phyloP scores from a whole-genome alignment of 2,329 filamentous ascomycete species.

The Mollisia scopiformis region DNA sequence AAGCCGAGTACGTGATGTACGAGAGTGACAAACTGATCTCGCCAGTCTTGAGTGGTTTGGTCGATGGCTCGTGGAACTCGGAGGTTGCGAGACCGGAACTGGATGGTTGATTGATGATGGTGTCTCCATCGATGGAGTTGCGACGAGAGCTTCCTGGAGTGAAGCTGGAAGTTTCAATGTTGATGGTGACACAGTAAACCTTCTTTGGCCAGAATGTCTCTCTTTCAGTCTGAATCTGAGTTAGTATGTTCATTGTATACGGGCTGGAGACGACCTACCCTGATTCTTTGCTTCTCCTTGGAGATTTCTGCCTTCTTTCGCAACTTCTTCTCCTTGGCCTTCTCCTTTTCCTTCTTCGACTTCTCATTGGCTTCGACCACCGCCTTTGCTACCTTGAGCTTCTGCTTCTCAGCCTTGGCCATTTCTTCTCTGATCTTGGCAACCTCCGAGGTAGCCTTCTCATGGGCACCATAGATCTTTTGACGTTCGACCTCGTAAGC shows the following conservation, averaged over 20 bases:
- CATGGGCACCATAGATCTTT: slow-evolving; percentile 44
- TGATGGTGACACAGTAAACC: slow-evolving; percentile 53
- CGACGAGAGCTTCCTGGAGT: slow-evolving; percentile 52
- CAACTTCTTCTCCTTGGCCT: slow-evolving; percentile 39
- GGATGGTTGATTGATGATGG: slow-evolving; percentile 20
- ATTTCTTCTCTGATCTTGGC: slow-evolving; percentile 41
- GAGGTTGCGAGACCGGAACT: slow-evolving; percentile 23
- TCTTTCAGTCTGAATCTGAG: too few species aligned
- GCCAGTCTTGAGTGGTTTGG: slow-evolving; percentile 19
- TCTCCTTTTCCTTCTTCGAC: slow-evolving; percentile 40
- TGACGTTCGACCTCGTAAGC: slow-evolving; percentile 32
- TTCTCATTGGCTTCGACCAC: slow-evolving; percentile 39
- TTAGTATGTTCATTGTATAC: too few species aligned
- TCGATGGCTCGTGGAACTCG: slow-evolving; percentile 25
- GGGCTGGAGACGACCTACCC: too few species aligned
- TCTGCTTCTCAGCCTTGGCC: slow-evolving; percentile 37
- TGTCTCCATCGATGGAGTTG: slow-evolving; percentile 43
- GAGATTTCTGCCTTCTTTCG: slow-evolving; percentile 41
- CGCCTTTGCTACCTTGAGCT: slow-evolving; percentile 31
- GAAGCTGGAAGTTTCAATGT: slow-evolving; percentile 48
- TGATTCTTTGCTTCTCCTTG: slow-evolving; percentile 49
- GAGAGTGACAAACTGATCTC: slow-evolving; percentile 35
- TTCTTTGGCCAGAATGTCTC: slow-evolving; percentile 53
- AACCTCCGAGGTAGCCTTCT: slow-evolving; percentile 36
- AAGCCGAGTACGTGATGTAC: slow-evolving; percentile 41